Conservation (phyloP, 2,329 filamentous ascomycete genomes). For the Arthrobotrys sinensis region DNA sequence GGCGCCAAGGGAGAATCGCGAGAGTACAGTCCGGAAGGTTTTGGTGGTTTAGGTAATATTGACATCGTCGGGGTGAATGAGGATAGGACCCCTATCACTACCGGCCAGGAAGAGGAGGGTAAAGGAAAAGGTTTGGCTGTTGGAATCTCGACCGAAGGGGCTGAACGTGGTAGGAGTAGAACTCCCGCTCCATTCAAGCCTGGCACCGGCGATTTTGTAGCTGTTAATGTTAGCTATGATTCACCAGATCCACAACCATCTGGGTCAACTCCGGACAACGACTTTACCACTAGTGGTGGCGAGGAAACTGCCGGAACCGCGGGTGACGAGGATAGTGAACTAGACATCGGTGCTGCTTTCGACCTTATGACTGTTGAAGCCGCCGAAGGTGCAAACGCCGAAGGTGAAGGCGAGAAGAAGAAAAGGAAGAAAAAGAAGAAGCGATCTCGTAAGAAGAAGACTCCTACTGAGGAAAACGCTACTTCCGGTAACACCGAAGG, state of each 20-base stretch:
- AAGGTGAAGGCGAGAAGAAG: slow-evolving; percentile 27
- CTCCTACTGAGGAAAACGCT: slow-evolving; percentile 23
- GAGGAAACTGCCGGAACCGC: slow-evolving; percentile 58
- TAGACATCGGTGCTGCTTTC: slow-evolving; percentile 36
- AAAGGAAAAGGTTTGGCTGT: slow-evolving; percentile 32
- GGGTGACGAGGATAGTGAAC: slow-evolving; percentile 46
- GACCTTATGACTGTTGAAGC: slow-evolving; percentile 55
- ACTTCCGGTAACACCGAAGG: slow-evolving; percentile 38
- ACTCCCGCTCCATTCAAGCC: slow-evolving; percentile 57
- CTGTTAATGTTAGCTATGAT: slow-evolving; percentile 57
- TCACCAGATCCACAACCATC: slow-evolving; percentile 46
- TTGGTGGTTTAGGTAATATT: slow-evolving; percentile 46
- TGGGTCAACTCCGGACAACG: slow-evolving; percentile 46
- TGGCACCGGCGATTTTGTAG: slow-evolving; percentile 56
- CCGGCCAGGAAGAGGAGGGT: slow-evolving; percentile 21
- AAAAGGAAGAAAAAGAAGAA: slow-evolving; percentile 47
- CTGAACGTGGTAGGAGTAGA: slow-evolving; percentile 61
- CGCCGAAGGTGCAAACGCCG: slow-evolving; percentile 25
- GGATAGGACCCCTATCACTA: slow-evolving; percentile 19
- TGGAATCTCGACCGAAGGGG: slow-evolving; percentile 44
- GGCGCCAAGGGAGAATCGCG: slow-evolving; percentile 29
- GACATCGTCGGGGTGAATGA: slow-evolving; percentile 50
- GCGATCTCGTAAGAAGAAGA: slow-evolving; percentile 48
- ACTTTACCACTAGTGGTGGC: slow-evolving; percentile 55
- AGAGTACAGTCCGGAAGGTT: slow-evolving; percentile 42